Evolutionary conservation across 169 alveolate genomes (phyloP).

Genomic region (Pseudocohnilembus persalinus): DNA sequence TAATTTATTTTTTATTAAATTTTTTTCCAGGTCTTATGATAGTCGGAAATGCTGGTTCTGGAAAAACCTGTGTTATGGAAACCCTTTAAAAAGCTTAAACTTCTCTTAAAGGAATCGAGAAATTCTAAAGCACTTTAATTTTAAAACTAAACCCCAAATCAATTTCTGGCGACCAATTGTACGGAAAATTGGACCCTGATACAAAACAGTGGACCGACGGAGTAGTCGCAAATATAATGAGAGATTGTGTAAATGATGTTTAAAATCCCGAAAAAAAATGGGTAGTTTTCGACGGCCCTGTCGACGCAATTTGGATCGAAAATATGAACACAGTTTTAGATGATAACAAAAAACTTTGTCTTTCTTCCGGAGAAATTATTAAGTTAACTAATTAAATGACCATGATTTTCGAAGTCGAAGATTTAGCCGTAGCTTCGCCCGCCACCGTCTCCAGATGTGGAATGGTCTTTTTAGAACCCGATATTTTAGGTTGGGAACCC

Average conservation of each 20-base stretch:
- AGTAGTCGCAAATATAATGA: conserved; percentile 80
- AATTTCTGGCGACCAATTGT: conserved; percentile 83
- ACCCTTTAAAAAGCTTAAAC: conserved; percentile 68
- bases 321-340: conserved; percentile 95
- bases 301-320: conserved; percentile 96
- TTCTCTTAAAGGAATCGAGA: conserved; percentile 73
- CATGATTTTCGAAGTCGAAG: conserved; percentile 88
- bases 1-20: too few species aligned
- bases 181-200: conserved; percentile 88
- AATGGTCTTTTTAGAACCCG: conserved; percentile 87
- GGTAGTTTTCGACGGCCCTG: conserved; percentile 95
- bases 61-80: conserved; percentile 68
- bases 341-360: conserved; percentile 93
- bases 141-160: conserved; percentile 77
- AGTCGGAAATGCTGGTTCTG: conserved; percentile 78
- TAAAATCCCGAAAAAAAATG: conserved; percentile 87
- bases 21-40: too few species aligned
- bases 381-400: conserved; percentile 87
- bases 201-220: conserved; percentile 92
- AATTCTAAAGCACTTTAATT: conserved; percentile 64
- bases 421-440: conserved; percentile 84
- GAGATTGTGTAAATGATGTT: conserved; percentile 73
- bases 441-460: conserved; percentile 92
- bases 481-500: conserved; percentile 83
- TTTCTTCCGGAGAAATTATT: conserved; percentile 89